phyloP scores from a whole-genome alignment of 2,329 filamentous ascomycete genomes.

The Pestalotiopsis sp. region DNA sequence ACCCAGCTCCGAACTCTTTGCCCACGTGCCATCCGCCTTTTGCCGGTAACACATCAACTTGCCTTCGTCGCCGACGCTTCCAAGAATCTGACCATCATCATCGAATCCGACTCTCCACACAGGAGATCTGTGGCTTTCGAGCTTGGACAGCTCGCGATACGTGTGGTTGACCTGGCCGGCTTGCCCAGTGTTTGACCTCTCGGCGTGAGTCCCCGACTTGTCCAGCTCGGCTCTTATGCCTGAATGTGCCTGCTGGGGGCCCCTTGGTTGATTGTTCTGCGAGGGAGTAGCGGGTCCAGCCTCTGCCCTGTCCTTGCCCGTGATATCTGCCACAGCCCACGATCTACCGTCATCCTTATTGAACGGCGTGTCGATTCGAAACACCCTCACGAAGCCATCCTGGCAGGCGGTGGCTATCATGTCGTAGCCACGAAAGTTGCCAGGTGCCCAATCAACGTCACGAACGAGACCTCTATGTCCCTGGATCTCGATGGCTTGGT shows the following conservation, averaged over 20 bases:
- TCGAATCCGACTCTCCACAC: constrained; percentile 77
- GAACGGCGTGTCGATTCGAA: constrained; percentile 68
- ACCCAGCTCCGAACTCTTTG: constrained; percentile 59
- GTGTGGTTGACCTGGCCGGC: constrained; percentile 68
- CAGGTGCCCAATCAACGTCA: constrained; percentile 90
- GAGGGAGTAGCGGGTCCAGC: constrained; percentile 19
- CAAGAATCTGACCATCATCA: constrained; percentile 69
- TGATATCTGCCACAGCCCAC: constrained; percentile 49
- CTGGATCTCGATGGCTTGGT: constrained; percentile 74
- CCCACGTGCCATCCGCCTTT: constrained; percentile 57
- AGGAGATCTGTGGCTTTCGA: constrained; percentile 67
- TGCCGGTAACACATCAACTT: constrained; percentile 63
- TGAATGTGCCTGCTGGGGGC: constrained; percentile 39
- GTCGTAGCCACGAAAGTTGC: constrained; percentile 87
- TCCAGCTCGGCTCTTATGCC: constrained; percentile 54
- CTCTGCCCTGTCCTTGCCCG: constrained; percentile 35
- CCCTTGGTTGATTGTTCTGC: constrained; percentile 15
- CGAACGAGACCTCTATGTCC: constrained; percentile 77
- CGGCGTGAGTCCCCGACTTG: constrained; percentile 46
- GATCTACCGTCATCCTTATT: constrained; percentile 46
- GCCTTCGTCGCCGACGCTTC: constrained; percentile 76
- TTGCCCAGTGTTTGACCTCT: constrained; percentile 54
- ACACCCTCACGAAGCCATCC: constrained; percentile 88
- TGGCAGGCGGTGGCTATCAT: constrained; percentile 89
- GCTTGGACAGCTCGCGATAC: constrained; percentile 62